Percentiles rank a stretch among this genome's conserved stretches.
Conservation (phyloP, 2,329 filamentous ascomycete genomes). For the Metarhizium album region DNA sequence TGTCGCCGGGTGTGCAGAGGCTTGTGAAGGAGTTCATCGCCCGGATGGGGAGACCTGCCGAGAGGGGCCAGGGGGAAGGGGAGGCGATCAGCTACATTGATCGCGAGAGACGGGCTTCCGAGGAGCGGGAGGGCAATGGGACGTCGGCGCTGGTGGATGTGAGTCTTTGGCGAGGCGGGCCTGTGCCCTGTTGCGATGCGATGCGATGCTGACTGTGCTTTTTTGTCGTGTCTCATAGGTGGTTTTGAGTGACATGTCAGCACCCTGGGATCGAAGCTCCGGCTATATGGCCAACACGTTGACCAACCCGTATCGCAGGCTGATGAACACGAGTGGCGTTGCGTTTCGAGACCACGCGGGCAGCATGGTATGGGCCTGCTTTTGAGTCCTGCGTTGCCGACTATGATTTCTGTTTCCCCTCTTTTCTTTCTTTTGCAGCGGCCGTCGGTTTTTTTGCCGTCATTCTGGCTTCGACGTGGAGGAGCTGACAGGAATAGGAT, state of each 20-base stretch:
- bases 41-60: constrained; percentile 29
- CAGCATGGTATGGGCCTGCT: constrained; percentile 75
- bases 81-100: constrained; percentile 51
- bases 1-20: constrained; percentile 61
- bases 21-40: constrained; percentile 68
- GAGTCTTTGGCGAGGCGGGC: constrained; percentile 15
- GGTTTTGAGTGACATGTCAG: constrained; percentile 98
- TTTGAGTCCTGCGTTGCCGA: no score
- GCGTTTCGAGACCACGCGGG: constrained; percentile 78
- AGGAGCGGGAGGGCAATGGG: constrained; percentile 13
- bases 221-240: constrained; percentile 38
- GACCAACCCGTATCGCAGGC: constrained; percentile 93
- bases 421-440: no score
- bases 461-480: neutral
- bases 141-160: constrained; percentile 50
- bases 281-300: constrained; percentile 78
- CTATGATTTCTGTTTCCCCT: no score
- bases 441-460: no score
- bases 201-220: neutral
- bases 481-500: constrained; percentile 45
- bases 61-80: constrained; percentile 6
- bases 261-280: constrained; percentile 75
- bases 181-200: neutral
- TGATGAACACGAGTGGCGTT: constrained; percentile 97
- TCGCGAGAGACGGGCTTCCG: constrained; percentile 38